Base-by-base conservation (phyloP, 2,329 filamentous ascomycete genomes). In the Fusarium pilosicola region DNA sequence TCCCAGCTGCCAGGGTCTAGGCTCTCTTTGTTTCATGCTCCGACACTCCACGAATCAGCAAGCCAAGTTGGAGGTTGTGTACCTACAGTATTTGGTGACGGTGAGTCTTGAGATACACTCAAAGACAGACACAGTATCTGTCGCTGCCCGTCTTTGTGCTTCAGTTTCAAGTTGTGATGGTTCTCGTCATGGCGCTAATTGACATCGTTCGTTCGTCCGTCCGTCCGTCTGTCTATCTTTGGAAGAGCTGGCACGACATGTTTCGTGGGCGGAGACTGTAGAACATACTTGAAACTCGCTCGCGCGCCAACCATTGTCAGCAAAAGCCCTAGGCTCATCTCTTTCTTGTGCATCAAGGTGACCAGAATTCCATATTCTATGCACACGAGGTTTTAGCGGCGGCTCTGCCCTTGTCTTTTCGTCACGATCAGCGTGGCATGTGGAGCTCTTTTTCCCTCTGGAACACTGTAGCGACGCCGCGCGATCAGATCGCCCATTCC, bases 1-100 rank as follows among this genome's bases (percentile, higher is more conserved):
- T 69, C 63, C 74, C 68, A 73, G 74, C 63, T 72, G 69, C 59
- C 69, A 77, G 75, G 75, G 75, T 68, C 59, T 74, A 68, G 66
- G 73, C 73, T 74, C 68, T 74, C 71, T 76, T 74, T 74, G 74
- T 77, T 78, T 77, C 73, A 78, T 74, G 66, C 59, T 62, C 70
- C 61, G 65, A 71, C 69, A 71, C 67, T 68, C 73, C 42, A 71
- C 74, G 68, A 75, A 76, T 74, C 68, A 77, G 70, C 63, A 56
- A 36, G n/a, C 12, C 36, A 34, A 51, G 45, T 48, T 52, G 28
- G 60, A 71, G 49, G 44, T 49, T 58, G 46, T 48, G 48, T 34
- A 34, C 32, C 32, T 48, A 3, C 14, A 34, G 32, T 34, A 57
- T 48, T 61, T 26, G 17, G 65, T 45, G 41, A 62, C 56, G 45